Conservation (phyloP, 306 rosid species). For the Phaseolus lunatus region DNA sequence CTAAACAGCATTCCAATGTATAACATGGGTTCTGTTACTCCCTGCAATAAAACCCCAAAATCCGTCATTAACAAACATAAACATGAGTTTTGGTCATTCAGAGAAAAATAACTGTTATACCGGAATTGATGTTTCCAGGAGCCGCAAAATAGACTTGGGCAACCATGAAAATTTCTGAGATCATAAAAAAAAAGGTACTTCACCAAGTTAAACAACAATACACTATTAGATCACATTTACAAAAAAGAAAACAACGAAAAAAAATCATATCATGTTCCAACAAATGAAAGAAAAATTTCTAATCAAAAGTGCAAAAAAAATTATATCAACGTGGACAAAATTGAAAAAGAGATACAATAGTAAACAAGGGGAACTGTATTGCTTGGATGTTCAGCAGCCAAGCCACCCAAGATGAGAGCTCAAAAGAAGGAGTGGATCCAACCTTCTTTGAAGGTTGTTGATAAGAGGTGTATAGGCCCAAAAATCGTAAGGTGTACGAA, state of each 20-base stretch:
- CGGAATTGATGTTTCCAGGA: conserved; percentile 72
- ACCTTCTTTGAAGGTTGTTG: neutral
- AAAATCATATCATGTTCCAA: neutral
- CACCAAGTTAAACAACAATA: conserved; percentile 35
- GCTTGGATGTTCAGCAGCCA: neutral
- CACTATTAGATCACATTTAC: conserved; percentile 2
- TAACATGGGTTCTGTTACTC: conserved; percentile 58
- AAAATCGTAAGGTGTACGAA: too few relatives aligned
- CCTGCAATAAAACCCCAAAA: conserved; percentile 57
- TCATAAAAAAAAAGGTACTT: neutral
- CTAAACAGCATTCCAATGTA: conserved; percentile 79
- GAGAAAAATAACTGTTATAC: conserved; percentile 46
- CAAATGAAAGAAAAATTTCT: neutral
- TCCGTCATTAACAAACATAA: neutral
- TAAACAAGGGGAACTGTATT: neutral
- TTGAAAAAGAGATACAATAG: neutral
- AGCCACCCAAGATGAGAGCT: neutral
- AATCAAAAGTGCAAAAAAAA: neutral
- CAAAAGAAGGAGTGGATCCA: neutral
- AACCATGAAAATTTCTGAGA: conserved; percentile 74
- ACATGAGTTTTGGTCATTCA: conserved; percentile 5
- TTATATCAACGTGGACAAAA: neutral
- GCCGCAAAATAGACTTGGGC: conserved; percentile 77
- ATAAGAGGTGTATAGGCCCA: too few relatives aligned
- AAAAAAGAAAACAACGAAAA: neutral